Percentiles rank a stretch among this genome's conserved stretches.
Conservation (phyloP, 768 basidiomycete species). For the Crassisporium funariophilum region DNA sequence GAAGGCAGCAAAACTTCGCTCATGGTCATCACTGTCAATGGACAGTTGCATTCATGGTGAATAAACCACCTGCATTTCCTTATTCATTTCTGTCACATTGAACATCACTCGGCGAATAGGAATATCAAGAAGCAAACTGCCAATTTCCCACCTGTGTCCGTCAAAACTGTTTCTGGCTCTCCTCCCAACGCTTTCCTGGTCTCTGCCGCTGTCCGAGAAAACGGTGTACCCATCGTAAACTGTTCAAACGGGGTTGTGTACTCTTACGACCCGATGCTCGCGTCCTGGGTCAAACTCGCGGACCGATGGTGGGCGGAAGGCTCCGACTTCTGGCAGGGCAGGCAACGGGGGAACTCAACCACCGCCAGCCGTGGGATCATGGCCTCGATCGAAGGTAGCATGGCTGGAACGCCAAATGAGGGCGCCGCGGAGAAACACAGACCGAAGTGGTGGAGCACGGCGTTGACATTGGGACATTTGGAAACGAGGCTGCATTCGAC, state of each 20-base stretch:
- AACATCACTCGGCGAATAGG: conserved; percentile 42
- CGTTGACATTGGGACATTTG: conserved; percentile 85
- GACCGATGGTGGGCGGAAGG: conserved; percentile 86
- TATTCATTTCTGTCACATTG: conserved; percentile 2
- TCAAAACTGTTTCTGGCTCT: conserved; percentile 57
- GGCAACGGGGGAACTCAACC: conserved; percentile 51
- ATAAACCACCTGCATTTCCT: conserved; percentile 16
- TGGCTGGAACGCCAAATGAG: conserved; percentile 38
- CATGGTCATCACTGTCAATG: conserved; percentile 71
- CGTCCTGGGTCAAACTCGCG: conserved; percentile 73
- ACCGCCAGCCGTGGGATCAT: conserved; percentile 53
- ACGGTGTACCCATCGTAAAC: conserved; percentile 77
- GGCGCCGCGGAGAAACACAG: conserved; percentile 45
- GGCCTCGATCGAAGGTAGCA: conserved; percentile 50
- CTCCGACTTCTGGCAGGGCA: conserved; percentile 81
- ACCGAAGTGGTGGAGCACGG: conserved; percentile 81
- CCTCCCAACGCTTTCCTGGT: conserved; percentile 63
- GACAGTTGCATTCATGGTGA: conserved; percentile 78
- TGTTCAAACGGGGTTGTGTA: conserved; percentile 79
- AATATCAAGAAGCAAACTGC: conserved; percentile 70
- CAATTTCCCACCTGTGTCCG: conserved; percentile 64
- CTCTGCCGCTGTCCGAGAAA: conserved; percentile 69
- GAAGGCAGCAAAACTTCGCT: conserved; percentile 66
- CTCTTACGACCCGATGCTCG: conserved; percentile 72
- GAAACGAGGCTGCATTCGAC: conserved; percentile 83